Evolutionary conservation across 352 stramenopile species (phyloP), one percentile per base, ranked within the genome.

Genomic region (Blastocystis sp.): DNA sequence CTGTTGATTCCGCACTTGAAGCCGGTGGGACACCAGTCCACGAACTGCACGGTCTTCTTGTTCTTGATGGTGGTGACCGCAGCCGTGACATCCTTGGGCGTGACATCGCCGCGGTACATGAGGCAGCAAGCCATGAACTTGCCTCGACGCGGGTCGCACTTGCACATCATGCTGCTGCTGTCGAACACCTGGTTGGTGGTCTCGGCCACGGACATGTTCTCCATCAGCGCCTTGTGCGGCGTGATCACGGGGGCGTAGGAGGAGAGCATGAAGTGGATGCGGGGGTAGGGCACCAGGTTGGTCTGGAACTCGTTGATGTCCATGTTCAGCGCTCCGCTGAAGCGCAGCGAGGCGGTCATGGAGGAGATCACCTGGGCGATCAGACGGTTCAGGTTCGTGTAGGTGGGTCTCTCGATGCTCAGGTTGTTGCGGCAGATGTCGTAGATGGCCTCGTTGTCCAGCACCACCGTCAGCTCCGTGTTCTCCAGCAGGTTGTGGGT

Each of bases 1-100:
- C 98, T 98, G 94, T 99, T 99, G 92, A 99, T 99, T 90, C 94
- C 96, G 91, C 95, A 98, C 94, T 99, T 99, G 94, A 99, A 98
- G 68, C 96, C 96, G 66, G 96, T 99, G 2, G 96, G 96, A 90
- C 96, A 98, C 96, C 96, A 99, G 92, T 99, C 97, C 37, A 99
- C 97, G 90, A 99, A 99, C 92, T 99, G 96, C 91, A 98, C 98
- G 59, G 96, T 98, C 90, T 96, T 94, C 94, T 99, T 99, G 79
- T 95, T 99, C 94, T 99, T 98, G 94, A 99, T 98, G 79, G 95
- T 98, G 43, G 96, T 96, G 41, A 99, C 95, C 5, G 96, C 95
- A 24, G 96, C 95, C 91, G 98, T 98, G 90, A 98, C 96, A 76
- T 96, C 94, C 92, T 96, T 96, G 75, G 91, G 91, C 9, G 93